Evolutionary conservation across 169 alveolate species (phyloP), one percentile per base, ranked within the genome.

Genomic region (Plasmodium coatneyi): DNA sequence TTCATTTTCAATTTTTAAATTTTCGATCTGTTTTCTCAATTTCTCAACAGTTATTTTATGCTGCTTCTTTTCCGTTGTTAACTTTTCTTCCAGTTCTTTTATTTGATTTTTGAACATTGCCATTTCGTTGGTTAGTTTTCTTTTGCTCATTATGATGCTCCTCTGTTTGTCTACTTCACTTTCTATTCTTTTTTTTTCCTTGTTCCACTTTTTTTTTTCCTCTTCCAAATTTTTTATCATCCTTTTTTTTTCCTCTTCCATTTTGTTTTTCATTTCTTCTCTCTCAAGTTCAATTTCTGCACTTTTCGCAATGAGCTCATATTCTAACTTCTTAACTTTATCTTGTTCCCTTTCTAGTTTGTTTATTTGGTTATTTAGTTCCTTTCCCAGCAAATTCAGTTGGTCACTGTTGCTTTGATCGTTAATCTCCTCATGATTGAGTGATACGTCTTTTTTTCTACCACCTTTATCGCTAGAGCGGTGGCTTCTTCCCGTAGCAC

Each of bases 201-300:
- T 91, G 60, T 32, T 70, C 95, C 95, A 91, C 36, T 91, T 91
- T 91, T 91, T 91, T 91, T 52, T 91, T 91, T 91, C 95, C 19
- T 91, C 95, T 70, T 91, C 95, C n/a, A 91, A 66, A 25, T 82
- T 91, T 71, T 91, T 91, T 22, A 76, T 80, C 84, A 91, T 80
- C 39, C 28, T 71, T 81, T 91, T 91, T 81, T 80, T 91, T 71
- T 91, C 95, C 12, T 91, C 92, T 36, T 91, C 95, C 7, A 91
- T 80, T 80, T 46, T 91, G 66, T 91, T 91, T 91, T 71, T 80
- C 95, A 91, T 91, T 91, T 91, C 95, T 91, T 91, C 95, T 91
- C 95, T 25, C 52, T 91, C 95, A 32, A 91, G 66, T 81, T 91
- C 95, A 3, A 91, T 91, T 81, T 91, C 92, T 46, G 95, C 95